Conservation (phyloP, 2,329 filamentous ascomycete species). For the Hirsutella rhossiliensis region DNA sequence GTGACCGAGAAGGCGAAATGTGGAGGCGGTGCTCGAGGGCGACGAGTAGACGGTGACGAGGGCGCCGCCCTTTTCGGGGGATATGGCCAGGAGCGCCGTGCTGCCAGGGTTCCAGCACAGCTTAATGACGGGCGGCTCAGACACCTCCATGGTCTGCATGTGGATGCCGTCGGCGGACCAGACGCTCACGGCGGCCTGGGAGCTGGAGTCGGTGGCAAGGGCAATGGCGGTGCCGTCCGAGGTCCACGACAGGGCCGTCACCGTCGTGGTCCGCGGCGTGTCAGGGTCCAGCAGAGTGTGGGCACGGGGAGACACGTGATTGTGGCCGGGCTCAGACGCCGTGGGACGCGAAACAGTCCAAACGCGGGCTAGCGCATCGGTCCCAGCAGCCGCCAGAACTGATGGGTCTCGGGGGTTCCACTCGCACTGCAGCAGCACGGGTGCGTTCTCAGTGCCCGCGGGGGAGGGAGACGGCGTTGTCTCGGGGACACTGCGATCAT, state of each 20-base stretch:
- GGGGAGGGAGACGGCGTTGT: slow-evolving; percentile 24
- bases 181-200: slow-evolving; percentile 39
- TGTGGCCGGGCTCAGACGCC: slow-evolving; percentile 25
- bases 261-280: slow-evolving; percentile 36
- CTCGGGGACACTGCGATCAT: slow-evolving; percentile 20
- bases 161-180: slow-evolving; percentile 41
- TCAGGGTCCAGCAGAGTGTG: slow-evolving; percentile 39
- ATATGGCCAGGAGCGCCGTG: slow-evolving; percentile 42
- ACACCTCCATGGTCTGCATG: slow-evolving; percentile 40
- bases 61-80: slow-evolving; percentile 40
- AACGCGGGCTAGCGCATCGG: slow-evolving; percentile 57
- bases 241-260: slow-evolving; percentile 50
- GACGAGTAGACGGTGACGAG: slow-evolving; percentile 44
- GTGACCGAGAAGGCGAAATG: slow-evolving; percentile 36
- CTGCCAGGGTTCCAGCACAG: slow-evolving; percentile 48
- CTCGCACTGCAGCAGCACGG: slow-evolving; percentile 55
- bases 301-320: slow-evolving; percentile 27
- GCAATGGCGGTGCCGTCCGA: slow-evolving; percentile 43
- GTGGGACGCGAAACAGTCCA: slow-evolving; percentile 50
- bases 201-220: slow-evolving; percentile 43
- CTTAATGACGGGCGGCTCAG: slow-evolving; percentile 50
- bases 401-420: slow-evolving; percentile 55
- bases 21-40: slow-evolving; percentile 28
- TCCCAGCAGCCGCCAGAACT: slow-evolving; percentile 55
- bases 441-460: slow-evolving; percentile 35